Evolutionary conservation across 495 filamentous ascomycete genomes (phyloP), one percentile per base, ranked within the genome.

Genomic region (Daldinia childiae): DNA sequence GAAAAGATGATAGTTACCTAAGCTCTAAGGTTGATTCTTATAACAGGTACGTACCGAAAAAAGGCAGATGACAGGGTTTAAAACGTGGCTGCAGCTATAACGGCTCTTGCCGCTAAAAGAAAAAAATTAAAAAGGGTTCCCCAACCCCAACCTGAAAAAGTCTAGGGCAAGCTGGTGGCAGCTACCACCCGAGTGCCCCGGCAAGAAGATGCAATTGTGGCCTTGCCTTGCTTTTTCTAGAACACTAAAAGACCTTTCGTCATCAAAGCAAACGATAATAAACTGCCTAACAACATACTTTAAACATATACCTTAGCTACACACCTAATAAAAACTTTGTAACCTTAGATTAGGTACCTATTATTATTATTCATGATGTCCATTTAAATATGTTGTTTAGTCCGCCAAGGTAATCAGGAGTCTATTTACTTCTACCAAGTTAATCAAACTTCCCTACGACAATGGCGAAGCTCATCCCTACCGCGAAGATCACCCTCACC

Each of bases 401-500:
- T 34, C 50, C 36, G 14, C 58, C 21, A 62, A 67, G 51, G 15
- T 72, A 66, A 58, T 36, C 36, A 30, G 36, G 48, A n/a, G 48
- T 51, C 48, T 32, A 54, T 57, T 39, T 30, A 6, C 58, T 62
- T 58, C 15, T 55, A 27, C 24, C 36, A 27, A 43, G 41, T 62
- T 7, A 64, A 60, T 62, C 62, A 62, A 64, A 41, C 41, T n/a
- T 19, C 57, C 56, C 43, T 43, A 38, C 43, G 57, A 74, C 71
- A 66, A 77, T 77, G 76, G 73, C 55, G 69, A 76, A 77, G 50
- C 68, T 11, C 9, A 76, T 77, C 64, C 56, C 68, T 62, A 70
- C 50, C 59, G 67, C 90, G 58, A 93, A 90, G 77, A 80, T 88
- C 64, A 93, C 88, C 17, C 86, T 97, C 62, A 87, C 88, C 24